These are phyloP conservation scores for Craterostigma plantagineum DNA, from an alignment of 257 asterid species.

Conservation along the genomic window DNA sequence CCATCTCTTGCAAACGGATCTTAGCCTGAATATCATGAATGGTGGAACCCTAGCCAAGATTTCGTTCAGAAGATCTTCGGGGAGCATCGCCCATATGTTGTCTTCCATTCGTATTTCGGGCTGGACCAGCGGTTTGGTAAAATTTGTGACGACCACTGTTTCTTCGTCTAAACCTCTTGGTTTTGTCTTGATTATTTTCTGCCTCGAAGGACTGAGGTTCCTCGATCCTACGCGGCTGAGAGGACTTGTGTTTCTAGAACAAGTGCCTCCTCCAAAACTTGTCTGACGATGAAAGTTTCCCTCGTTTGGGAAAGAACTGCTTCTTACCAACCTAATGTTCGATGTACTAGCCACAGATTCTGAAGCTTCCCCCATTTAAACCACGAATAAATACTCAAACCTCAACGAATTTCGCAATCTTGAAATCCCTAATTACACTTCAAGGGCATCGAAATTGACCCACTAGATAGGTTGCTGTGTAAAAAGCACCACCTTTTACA, in stretches of 20 bases:
- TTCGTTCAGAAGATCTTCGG: slow-evolving; percentile 82
- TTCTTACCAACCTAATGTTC: slow-evolving; percentile 30
- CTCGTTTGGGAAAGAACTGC: slow-evolving; percentile 34
- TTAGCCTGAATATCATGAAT: slow-evolving; percentile 77
- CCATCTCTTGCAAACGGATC: slow-evolving; percentile 95
- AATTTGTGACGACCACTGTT: slow-evolving; percentile 56
- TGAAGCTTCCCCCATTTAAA: slow-evolving; percentile 45
- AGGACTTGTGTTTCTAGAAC: slow-evolving; percentile 80
- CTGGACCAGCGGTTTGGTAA: slow-evolving; percentile 34
- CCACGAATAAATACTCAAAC: too few relatives aligned
- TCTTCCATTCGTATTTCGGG: slow-evolving; percentile 95
- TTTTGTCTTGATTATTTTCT: slow-evolving; percentile 64
- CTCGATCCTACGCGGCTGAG: slow-evolving; percentile 63
- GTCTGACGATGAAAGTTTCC: slow-evolving; percentile 38
- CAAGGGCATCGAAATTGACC: too few relatives aligned
- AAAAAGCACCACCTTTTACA: too few relatives aligned
- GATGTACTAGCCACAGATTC: slow-evolving; percentile 30
- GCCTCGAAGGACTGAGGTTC: slow-evolving; percentile 83
- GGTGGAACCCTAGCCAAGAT: slow-evolving; percentile 93
- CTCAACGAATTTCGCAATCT: too few relatives aligned
- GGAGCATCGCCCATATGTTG: slow-evolving; percentile 89
- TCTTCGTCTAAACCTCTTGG: slow-evolving; percentile 97
- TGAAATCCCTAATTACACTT: too few relatives aligned
- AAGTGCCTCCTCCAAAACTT: slow-evolving; percentile 40
- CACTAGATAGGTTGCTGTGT: too few relatives aligned